Evolutionary conservation across 2,329 filamentous ascomycete genomes (phyloP), one percentile per base, ranked within the genome.

Genomic region (Colletotrichum viniferum): DNA sequence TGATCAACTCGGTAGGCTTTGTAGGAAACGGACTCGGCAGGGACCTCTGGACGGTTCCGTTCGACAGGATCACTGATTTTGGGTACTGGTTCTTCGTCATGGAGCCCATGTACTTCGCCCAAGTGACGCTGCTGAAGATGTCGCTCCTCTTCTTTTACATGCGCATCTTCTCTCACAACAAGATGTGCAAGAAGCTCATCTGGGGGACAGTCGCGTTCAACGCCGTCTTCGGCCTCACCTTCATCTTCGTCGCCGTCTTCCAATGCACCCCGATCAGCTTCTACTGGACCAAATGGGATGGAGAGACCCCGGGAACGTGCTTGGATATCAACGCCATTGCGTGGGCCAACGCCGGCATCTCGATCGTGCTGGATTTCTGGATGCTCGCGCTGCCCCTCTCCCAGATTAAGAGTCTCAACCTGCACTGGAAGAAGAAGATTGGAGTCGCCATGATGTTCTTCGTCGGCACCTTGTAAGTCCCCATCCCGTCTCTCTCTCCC

Each of bases 61-160:
- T 83, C 1, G 79, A 83, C 1, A 77, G 84, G 18, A 85, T 91
- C 61, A 87, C 85, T 32, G 79, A 79, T 1, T 88, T 91, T 32
- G 79, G 84, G 9, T 81, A 83, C 30, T 85, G 81, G 77, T 85
- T 89, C 28, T 90, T 86, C 77, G 78, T 84, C 74, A 82, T 84
- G 78, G 85, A 86, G 32, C 76, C 83, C 8, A 66, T 89, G 26
- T 90, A 91, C 79, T 89, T 90, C 78, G 68, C 81, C 4, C 81
- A 87, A 18, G 80, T 89, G 14, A 81, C 86, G 3, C 80, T 89
- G 30, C 83, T 89, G 18, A 90, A 91, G 77, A 80, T 89, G 6
- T 86, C 89, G 1, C 83, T 92, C 28, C 81, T 92, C 1, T 84
- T 88, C 78, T 90, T 92, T 80, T 91, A 90, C 78, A 81, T 90